Conservation (phyloP, 1,139 yeast genomes). For the Scheffersomyces cryptocercus region DNA sequence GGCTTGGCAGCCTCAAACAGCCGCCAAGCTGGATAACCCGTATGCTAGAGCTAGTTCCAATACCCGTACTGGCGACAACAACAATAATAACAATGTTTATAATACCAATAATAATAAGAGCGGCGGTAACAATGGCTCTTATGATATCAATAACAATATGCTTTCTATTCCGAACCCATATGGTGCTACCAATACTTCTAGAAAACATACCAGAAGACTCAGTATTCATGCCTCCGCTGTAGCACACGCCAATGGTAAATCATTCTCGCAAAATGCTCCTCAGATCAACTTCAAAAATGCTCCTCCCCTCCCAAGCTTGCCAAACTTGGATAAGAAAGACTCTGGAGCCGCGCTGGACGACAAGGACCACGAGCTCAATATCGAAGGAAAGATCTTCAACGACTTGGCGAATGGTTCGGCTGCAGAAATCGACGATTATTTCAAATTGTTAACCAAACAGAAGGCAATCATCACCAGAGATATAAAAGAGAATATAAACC, state of each 20-base stretch:
- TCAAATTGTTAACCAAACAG: constrained; percentile 55
- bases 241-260: constrained; percentile 35
- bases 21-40: constrained; percentile 29
- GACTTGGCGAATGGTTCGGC: constrained; percentile 69
- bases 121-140: not conserved
- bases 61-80: not conserved
- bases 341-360: constrained; percentile 9
- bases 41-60: constrained; percentile 23
- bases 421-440: constrained; percentile 70
- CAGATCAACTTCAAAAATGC: constrained; percentile 27
- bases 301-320: constrained; percentile 43
- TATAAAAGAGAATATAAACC: constrained; percentile 64
- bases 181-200: constrained; percentile 13
- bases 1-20: constrained; percentile 37
- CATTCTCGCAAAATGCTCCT: constrained; percentile 19
- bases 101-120: not conserved
- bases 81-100: not conserved
- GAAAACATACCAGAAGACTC: constrained; percentile 37
- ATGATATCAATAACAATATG: constrained; percentile 8
- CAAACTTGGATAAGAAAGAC: constrained; percentile 12
- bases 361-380: constrained; percentile 20
- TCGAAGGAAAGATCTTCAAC: constrained; percentile 52
- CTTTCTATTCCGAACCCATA: constrained; percentile 3
- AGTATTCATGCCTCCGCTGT: constrained; percentile 47
- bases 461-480: constrained; percentile 59